Evolutionary conservation across 345 rosid species (phyloP).

Genomic region (Schrenkiella parvula): DNA sequence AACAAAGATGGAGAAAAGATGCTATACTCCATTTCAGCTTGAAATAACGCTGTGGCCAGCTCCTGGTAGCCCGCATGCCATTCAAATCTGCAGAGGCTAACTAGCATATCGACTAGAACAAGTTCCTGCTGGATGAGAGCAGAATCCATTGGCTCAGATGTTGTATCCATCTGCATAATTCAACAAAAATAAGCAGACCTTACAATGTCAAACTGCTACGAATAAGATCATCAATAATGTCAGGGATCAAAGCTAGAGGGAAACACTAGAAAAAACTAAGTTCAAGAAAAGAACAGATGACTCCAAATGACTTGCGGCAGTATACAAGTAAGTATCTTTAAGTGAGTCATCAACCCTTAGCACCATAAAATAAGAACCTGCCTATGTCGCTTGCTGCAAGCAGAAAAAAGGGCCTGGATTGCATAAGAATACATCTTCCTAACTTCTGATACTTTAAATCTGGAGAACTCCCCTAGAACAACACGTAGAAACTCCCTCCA

Average conservation of each 20-base stretch:
- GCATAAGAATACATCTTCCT: conserved; percentile 91
- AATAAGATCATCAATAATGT: not conserved
- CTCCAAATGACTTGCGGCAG: conserved; percentile 12
- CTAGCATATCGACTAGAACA: conserved; percentile 82
- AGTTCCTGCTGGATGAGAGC: conserved; percentile 59
- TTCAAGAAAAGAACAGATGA: not conserved
- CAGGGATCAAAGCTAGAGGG: not conserved
- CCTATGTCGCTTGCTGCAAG: conserved; percentile 86
- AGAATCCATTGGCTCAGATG: conserved; percentile 43
- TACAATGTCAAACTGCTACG: conserved; percentile 4
- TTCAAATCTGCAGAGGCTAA: conserved; percentile 86
- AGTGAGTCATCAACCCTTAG: conserved; percentile 17
- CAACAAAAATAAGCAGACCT: conserved; percentile 7
- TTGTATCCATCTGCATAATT: conserved; percentile 58
- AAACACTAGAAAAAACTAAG: not conserved
- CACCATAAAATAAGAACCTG: conserved; percentile 69
- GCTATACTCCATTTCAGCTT: conserved; percentile 89
- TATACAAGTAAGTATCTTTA: not conserved
- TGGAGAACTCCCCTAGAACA: conserved; percentile 84
- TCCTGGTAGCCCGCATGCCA: conserved; percentile 95
- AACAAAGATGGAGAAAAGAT: conserved; percentile 79
- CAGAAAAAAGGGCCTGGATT: conserved; percentile 73
- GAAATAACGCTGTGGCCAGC: conserved; percentile 82
- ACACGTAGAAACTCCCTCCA: conserved; percentile 85
- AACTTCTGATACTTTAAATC: conserved; percentile 86